Conservation (phyloP, 371 early-diverging fungal species). For the Mucor piriformis region DNA sequence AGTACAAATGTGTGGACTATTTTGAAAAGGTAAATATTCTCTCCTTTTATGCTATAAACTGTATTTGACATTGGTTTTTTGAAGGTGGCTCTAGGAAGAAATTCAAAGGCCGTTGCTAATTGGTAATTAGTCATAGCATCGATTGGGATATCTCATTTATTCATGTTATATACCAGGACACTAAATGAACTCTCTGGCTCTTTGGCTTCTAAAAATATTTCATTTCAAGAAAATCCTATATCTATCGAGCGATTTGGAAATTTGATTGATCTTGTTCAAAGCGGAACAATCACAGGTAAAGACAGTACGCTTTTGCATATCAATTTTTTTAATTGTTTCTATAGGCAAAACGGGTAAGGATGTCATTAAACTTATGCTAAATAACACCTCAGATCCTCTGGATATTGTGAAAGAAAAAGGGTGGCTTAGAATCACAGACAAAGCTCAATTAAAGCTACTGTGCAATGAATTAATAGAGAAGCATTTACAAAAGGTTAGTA, state of each 20-base stretch:
- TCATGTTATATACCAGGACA: conserved; percentile 72
- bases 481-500: conserved; percentile 61
- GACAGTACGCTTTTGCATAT: background rate
- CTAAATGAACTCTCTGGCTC: conserved; percentile 79
- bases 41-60: background rate
- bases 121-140: conserved; percentile 39
- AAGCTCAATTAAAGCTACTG: conserved; percentile 45
- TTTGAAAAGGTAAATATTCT: conserved; percentile 62
- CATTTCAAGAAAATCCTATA: conserved; percentile 62
- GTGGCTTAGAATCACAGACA: conserved; percentile 69
- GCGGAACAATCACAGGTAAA: conserved; percentile 61
- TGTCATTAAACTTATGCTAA: conserved; percentile 70
- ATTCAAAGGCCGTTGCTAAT: conserved; percentile 46
- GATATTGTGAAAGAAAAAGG: conserved; percentile 72
- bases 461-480: conserved; percentile 54
- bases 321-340: background rate
- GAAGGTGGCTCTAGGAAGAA: conserved; percentile 43
- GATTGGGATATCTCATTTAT: background rate
- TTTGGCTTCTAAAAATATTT: conserved; percentile 60
- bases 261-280: conserved; percentile 67
- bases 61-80: background rate
- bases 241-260: conserved; percentile 61
- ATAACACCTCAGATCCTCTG: conserved; percentile 46
- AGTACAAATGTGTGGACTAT: conserved; percentile 72
- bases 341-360: conserved; percentile 67